Evolutionary conservation across 306 rosid species (phyloP).

Genomic region (Styphnolobium japonicum): DNA sequence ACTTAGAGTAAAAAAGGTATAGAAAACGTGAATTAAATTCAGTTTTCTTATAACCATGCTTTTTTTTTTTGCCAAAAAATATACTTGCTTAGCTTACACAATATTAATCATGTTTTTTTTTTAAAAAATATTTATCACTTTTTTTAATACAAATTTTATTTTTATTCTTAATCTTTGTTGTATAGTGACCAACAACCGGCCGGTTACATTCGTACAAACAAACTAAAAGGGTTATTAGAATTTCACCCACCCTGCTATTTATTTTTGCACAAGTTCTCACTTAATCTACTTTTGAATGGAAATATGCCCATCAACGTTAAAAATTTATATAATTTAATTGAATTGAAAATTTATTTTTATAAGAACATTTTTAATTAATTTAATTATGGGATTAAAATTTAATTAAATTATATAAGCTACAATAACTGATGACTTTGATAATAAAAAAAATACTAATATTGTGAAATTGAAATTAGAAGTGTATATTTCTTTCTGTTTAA

Average conservation of each 20-base stretch:
- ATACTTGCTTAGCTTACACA: neutral
- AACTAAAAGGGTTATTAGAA: neutral
- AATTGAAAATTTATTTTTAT: no score
- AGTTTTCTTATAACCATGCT: neutral
- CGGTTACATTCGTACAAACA: neutral
- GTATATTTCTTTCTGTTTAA: neutral
- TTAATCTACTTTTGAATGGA: neutral
- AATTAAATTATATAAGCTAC: neutral
- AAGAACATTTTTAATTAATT: no score
- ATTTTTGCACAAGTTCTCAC: neutral
- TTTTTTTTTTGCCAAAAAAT: no score
- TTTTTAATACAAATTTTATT: no score
- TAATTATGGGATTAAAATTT: neutral
- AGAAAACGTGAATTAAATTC: neutral
- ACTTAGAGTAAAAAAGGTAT: neutral
- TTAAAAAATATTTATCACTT: no score
- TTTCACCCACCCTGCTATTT: neutral
- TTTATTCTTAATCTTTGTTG: neutral
- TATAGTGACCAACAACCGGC: neutral
- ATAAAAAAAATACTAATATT: no score
- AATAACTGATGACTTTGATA: no score
- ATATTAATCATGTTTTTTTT: neutral
- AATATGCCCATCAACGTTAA: neutral
- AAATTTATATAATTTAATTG: no score
- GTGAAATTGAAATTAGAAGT: neutral